phyloP scores from a whole-genome alignment of 2,329 filamentous ascomycete species.

The Teratosphaeria nubilosa region DNA sequence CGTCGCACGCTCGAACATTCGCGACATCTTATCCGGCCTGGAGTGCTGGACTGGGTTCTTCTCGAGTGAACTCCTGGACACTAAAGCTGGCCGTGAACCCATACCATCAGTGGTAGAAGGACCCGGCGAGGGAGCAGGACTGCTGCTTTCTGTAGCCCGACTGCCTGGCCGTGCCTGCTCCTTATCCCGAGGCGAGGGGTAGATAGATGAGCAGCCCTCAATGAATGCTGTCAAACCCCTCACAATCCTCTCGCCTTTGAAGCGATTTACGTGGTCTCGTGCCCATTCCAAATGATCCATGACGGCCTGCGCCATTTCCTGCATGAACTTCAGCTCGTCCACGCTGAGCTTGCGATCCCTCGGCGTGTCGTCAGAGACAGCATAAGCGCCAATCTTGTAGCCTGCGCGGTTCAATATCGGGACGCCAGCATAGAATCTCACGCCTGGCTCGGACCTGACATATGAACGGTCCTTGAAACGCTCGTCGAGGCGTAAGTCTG shows the following conservation, averaged over 20 bases:
- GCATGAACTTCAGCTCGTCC: slow-evolving; percentile 17
- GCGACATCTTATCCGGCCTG: slow-evolving; percentile 9
- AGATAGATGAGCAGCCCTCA: slow-evolving; percentile 4
- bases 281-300: slow-evolving; percentile 27
- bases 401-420: slow-evolving; percentile 24
- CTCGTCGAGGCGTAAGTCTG: slow-evolving; percentile 23
- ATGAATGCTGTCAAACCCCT: slow-evolving; percentile 15
- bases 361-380: slow-evolving; percentile 20
- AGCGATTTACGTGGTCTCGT: slow-evolving; percentile 25
- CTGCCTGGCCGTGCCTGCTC: background rate
- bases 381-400: slow-evolving; percentile 25
- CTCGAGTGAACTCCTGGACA: background rate
- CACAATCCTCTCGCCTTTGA: slow-evolving; percentile 15
- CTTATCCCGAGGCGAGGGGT: background rate
- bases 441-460: slow-evolving; percentile 18
- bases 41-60: background rate
- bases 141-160: background rate
- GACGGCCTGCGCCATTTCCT: slow-evolving; percentile 23
- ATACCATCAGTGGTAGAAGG: background rate
- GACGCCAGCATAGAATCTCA: slow-evolving; percentile 26
- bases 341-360: slow-evolving; percentile 13
- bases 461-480: slow-evolving; percentile 25
- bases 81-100: background rate
- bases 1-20: slow-evolving; percentile 16
- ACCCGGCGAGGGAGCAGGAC: background rate